Percentiles rank a stretch among this genome's conserved stretches.
Conservation (phyloP, 2,329 filamentous ascomycete genomes). For the Botrytis medusae region DNA sequence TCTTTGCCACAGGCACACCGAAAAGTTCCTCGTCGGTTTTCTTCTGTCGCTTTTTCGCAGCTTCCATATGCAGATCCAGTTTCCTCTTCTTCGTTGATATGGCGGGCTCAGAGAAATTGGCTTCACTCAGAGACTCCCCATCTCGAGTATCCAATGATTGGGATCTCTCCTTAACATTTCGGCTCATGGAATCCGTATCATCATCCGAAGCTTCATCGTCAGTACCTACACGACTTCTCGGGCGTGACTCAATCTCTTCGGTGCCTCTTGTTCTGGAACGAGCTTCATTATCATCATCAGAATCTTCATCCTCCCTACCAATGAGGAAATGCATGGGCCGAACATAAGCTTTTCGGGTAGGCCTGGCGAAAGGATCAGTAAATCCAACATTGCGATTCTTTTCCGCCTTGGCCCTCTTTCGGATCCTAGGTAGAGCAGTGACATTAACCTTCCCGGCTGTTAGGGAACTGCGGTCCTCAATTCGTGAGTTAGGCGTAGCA, state of each 20-base stretch:
- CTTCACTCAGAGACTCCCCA: constrained; percentile 70
- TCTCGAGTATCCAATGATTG: constrained; percentile 50
- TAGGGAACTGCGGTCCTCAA: constrained; percentile 52
- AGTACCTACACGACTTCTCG: constrained; percentile 70
- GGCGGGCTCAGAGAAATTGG: constrained; percentile 63
- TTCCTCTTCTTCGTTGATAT: constrained; percentile 68
- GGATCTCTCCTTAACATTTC: constrained; percentile 27
- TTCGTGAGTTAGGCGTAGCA: constrained; percentile 64
- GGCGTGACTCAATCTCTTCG: constrained; percentile 81
- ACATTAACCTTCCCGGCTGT: constrained; percentile 57
- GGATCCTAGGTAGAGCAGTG: constrained; percentile 69
- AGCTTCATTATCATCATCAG: constrained; percentile 74
- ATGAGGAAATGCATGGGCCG: constrained; percentile 78
- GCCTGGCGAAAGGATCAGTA: constrained; percentile 64
- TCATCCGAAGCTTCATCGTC: constrained; percentile 51
- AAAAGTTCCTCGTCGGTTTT: constrained; percentile 79
- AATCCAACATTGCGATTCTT: constrained; percentile 63
- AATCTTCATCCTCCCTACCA: constrained; percentile 68
- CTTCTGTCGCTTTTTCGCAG: constrained; percentile 75
- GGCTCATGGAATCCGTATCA: constrained; percentile 31
- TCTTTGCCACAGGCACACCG: constrained; percentile 57
- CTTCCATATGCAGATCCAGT: constrained; percentile 66
- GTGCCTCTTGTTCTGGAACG: constrained; percentile 70
- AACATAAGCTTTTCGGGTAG: constrained; percentile 63
- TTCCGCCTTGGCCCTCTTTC: constrained; percentile 51